Evolutionary conservation across 2,329 filamentous ascomycete genomes (phyloP), one percentile per base, ranked within the genome.

Genomic region (Fusarium oligoseptatum): DNA sequence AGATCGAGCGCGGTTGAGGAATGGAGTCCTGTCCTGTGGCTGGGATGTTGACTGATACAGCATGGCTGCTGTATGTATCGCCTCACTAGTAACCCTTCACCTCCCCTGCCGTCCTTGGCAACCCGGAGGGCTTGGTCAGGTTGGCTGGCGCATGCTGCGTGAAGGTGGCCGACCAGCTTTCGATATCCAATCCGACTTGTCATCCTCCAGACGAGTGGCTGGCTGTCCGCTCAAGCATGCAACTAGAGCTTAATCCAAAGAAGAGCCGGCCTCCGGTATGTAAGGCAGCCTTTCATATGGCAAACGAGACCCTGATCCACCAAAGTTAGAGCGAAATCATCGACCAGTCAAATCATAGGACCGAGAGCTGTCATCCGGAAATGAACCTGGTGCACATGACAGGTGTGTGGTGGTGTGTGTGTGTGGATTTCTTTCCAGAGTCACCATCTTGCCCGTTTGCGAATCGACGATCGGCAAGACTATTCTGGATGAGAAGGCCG

Each of bases 371-470:
- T 43, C 52, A 56, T 27, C 43, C 20, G 45, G 24, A 36, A 10
- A 55, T 63, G 48, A 39, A 11, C 36, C 32, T 55, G 45, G 55
- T 37, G 37, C 22, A 32, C 27, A 50, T 29, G 52, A 22, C 34
- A 72, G 48, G 17, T 20, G 48, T 48, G 22, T 52, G 48, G 17
- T 52, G 22, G 48, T 52, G 10, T 52, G 27, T 52, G 10, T 52
- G 27, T 64, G 48, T 64, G 45, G 32, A 36, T 41, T 29, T 27
- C 22, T 12, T 36, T 29, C 27, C 41, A 17, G 5, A 24, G 15
- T 17, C 41, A 24, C 60, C 50, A 52, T 43, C 29, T n/a, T 66
- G 20, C 43, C 52, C 37, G 60, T 64, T 70, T 73, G 66, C 62
- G 60, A 58, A 67, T 39, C 34, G 37, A 43, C 14, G 48, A 50